Conservation (phyloP, 257 asterid genomes). For the Ocimum tenuiflorum region DNA sequence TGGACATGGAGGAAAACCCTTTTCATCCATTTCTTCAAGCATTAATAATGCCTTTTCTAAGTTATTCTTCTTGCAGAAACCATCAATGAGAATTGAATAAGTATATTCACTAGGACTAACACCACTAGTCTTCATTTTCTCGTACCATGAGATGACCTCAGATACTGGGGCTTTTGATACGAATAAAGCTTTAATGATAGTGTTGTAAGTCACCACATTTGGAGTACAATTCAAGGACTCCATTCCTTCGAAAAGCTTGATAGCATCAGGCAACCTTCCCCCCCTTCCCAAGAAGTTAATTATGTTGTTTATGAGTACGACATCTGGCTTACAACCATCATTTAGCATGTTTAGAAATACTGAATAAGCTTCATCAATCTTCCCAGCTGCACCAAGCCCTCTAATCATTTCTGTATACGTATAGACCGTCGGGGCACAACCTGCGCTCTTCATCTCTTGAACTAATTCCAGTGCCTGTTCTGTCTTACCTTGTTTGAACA, state of each 20-base stretch:
- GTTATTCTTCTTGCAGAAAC: conserved; percentile 71
- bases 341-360: conserved; percentile 49
- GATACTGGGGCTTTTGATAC: conserved; percentile 55
- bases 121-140: conserved; percentile 54
- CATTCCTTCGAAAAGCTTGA: conserved; percentile 73
- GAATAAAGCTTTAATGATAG: conserved; percentile 65
- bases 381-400: conserved; percentile 73
- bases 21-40: conserved; percentile 96
- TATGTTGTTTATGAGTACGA: conserved; percentile 70
- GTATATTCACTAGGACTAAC: conserved; percentile 66
- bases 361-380: conserved; percentile 69
- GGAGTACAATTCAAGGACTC: conserved; percentile 60
- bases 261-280: conserved; percentile 55
- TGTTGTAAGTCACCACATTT: conserved; percentile 80
- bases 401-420: conserved; percentile 74
- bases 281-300: conserved; percentile 64
- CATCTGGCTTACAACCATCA: conserved; percentile 76
- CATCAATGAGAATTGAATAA: conserved; percentile 80
- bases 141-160: conserved; percentile 57
- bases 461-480: conserved; percentile 61
- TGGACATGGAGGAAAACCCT: conserved; percentile 89
- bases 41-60: conserved; percentile 63
- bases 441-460: conserved; percentile 58
- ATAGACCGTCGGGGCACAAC: conserved; percentile 68
- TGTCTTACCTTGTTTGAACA: conserved; percentile 52